Percentiles rank a stretch among this genome's conserved stretches.
phyloP scores from a whole-genome alignment of 148 eudicot species.

The Silene conica region DNA sequence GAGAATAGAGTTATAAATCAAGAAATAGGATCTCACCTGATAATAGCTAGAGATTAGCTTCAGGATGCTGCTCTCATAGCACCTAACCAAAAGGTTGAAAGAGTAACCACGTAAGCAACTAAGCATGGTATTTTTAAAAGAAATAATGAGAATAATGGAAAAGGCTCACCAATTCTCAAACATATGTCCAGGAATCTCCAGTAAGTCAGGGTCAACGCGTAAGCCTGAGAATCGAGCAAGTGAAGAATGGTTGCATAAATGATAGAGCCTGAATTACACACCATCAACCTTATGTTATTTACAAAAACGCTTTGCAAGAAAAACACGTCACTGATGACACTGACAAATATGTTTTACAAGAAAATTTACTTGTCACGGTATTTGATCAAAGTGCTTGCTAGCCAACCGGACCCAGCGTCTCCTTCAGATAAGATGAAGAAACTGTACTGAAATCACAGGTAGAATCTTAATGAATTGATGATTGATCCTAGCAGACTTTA shows the following conservation, averaged over 20 bases:
- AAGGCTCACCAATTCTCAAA: conserved; percentile 89
- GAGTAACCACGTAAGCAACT: conserved; percentile 10
- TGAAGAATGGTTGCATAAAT: conserved; percentile 82
- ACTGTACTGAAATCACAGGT: too few relatives aligned
- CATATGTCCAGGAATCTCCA: conserved; percentile 84
- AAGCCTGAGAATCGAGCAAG: conserved; percentile 86
- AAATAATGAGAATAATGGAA: too few relatives aligned
- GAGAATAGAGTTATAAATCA: neutral
- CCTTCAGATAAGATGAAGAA: too few relatives aligned
- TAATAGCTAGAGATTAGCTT: conserved; percentile 86
- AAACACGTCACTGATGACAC: too few relatives aligned
- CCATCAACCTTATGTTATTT: conserved; percentile 17
- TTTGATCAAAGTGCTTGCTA: too few relatives aligned
- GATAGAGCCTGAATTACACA: conserved; percentile 70
- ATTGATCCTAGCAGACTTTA: too few relatives aligned
- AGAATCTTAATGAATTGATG: too few relatives aligned
- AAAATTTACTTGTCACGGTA: too few relatives aligned
- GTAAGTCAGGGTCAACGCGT: conserved; percentile 89
- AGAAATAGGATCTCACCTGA: conserved; percentile 49
- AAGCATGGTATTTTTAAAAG: neutral
- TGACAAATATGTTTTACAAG: too few relatives aligned
- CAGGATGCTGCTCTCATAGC: conserved; percentile 70
- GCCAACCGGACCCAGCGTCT: too few relatives aligned
- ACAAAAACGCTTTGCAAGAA: too few relatives aligned
- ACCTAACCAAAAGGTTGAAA: conserved; percentile 44